These are phyloP conservation scores for Sporothrix variecibatus DNA, from an alignment of 2,329 filamentous ascomycete species.

Conservation along the genomic window DNA sequence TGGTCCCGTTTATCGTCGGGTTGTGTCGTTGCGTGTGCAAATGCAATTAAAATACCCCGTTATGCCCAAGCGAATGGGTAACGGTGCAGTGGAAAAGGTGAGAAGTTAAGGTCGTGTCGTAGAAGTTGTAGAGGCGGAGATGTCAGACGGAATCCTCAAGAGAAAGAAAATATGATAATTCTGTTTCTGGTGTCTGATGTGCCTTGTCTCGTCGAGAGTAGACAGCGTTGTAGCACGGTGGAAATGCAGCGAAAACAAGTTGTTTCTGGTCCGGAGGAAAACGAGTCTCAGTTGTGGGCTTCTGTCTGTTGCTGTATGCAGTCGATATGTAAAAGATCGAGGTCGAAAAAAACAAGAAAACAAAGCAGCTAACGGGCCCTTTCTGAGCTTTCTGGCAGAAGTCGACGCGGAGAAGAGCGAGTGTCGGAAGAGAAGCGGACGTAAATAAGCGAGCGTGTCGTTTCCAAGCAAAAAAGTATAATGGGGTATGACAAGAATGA, in stretches of 20 bases:
- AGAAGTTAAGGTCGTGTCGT: neutral
- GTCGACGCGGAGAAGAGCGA: neutral
- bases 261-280: neutral
- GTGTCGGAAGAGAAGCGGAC: neutral
- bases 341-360: neutral
- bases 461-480: neutral
- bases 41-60: neutral
- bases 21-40: neutral
- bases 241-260: neutral
- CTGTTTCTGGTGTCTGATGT: neutral
- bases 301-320: neutral
- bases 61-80: neutral
- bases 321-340: neutral
- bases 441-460: conserved; percentile 18
- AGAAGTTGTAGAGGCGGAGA: neutral
- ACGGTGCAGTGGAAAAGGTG: neutral
- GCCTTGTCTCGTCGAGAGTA: neutral
- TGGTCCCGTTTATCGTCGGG: neutral
- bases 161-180: neutral
- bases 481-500: neutral
- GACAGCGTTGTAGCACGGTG: neutral
- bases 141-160: neutral
- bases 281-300: neutral
- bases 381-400: neutral
- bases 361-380: neutral